Evolutionary conservation across 1,284 basidiomycete genomes (phyloP), one percentile per base, ranked within the genome.

Genomic region (Puccinia horiana): DNA sequence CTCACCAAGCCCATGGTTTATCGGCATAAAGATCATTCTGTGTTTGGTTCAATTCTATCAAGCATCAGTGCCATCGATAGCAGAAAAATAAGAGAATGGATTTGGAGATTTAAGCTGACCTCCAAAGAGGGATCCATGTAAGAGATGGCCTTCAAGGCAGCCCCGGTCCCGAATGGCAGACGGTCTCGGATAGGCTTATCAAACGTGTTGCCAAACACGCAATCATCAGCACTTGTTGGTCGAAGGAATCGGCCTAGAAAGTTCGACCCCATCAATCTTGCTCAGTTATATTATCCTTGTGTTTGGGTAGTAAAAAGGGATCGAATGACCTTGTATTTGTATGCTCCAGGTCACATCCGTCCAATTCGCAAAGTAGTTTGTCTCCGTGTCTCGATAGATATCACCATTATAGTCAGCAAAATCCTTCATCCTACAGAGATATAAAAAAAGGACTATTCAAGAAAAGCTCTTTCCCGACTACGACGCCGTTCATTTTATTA

Each of bases 241-340:
- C 75, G 67, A 42, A 81, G 79, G 40, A 81, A 81, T 63, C 79
- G 79, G 67, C 79, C 79, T 81, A n/a, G 44, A 32, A n/a, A n/a
- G n/a, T 14, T 65, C 61, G 32, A 35, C 9, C 32, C 12, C n/a
- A n/a, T n/a, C n/a, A n/a, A n/a, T n/a, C n/a, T n/a, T n/a, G n/a
- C n/a, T n/a, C n/a, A n/a, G n/a, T n/a, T n/a, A n/a, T n/a, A n/a
- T n/a, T 2, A 73, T 47, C 23, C 20, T n/a, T n/a, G 9, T n/a
- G 14, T 73, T 44, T 73, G 70, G 37, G 6, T 26, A n/a, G 18
- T 70, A 18, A 49, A 5, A 20, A 9, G 20, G n/a, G n/a, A 37
- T 35, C 1, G 18, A n/a, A 26, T n/a, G 8, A 72, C 77, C 77
- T 80, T 67, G 77, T 44, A 80, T 37, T 70, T 80, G 77, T 49